A percentile compares a stretch with the other conserved stretches of the same genome.
These are phyloP conservation scores for Pichia exigua DNA, from an alignment of 805 yeast genomes.

Conservation along the genomic window DNA sequence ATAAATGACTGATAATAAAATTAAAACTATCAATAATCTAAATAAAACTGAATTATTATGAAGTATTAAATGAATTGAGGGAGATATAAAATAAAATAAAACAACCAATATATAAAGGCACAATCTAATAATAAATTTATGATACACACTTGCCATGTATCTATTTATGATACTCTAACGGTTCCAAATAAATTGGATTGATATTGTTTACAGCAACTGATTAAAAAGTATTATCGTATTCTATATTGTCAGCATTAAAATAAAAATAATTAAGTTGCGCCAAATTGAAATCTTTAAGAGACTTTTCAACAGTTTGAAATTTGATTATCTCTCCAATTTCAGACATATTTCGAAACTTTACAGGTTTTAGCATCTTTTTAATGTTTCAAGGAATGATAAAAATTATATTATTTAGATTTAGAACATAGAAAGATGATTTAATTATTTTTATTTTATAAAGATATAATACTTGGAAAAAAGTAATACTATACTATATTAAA, in stretches of 20 bases:
- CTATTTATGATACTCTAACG: neutral
- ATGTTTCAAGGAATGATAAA: neutral
- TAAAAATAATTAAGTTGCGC: no score
- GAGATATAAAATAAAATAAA: neutral
- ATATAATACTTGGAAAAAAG: constrained; percentile 6
- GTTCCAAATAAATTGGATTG: no score
- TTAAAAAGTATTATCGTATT: no score
- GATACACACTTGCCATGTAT: neutral
- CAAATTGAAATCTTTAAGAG: no score
- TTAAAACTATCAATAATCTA: neutral
- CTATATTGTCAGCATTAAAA: no score
- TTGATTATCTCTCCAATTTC: no score
- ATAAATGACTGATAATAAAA: neutral
- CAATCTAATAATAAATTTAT: neutral
- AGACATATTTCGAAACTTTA: no score
- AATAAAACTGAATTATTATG: neutral
- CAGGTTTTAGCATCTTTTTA: no score
- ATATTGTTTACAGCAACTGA: no score
- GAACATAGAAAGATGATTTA: constrained; percentile 11
- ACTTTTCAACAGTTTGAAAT: no score
- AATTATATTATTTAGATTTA: neutral
- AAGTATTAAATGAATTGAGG: neutral
- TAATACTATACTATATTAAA: constrained; percentile 7
- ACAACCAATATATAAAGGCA: neutral
- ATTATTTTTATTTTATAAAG: constrained; percentile 11